Percentiles rank a stretch among this genome's conserved stretches.
Evolutionary conservation across 2,329 filamentous ascomycete genomes (phyloP).

Genomic region (Curvularia verruculosa): DNA sequence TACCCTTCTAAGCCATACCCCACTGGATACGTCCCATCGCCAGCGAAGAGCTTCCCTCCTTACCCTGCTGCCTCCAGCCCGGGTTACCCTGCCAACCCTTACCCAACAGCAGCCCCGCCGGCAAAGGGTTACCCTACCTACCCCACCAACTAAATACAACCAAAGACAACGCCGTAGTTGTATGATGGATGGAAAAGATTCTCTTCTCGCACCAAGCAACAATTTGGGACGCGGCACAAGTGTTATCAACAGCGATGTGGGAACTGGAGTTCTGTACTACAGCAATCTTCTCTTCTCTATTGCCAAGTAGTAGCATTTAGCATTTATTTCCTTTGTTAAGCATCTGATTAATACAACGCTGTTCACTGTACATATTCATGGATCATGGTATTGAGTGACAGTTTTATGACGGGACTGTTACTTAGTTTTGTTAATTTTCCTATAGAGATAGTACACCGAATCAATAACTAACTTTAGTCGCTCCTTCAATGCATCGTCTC

Average conservation of each 20-base stretch:
- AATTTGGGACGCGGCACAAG: conserved; percentile 13
- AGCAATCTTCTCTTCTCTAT: conserved; percentile 23
- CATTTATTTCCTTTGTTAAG: background rate
- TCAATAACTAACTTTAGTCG: conserved; percentile 13
- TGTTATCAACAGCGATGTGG: conserved; percentile 11
- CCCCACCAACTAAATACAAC: conserved; percentile 13
- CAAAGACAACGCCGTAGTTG: conserved; percentile 11
- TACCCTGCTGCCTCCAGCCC: background rate
- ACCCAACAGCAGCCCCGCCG: background rate
- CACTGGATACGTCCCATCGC: background rate
- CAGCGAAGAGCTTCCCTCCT: background rate
- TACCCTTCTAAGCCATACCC: background rate
- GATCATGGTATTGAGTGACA: conserved; percentile 12
- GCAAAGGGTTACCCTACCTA: background rate
- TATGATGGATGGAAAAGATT: conserved; percentile 2
- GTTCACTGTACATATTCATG: conserved; percentile 21
- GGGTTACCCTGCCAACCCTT: background rate
- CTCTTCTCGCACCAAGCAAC: conserved; percentile 10
- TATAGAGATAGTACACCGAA: conserved; percentile 3
- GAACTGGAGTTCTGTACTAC: conserved; percentile 6
- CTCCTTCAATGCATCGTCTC: conserved; percentile 9
- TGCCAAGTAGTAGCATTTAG: conserved; percentile 34
- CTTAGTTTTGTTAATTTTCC: background rate
- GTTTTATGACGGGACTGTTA: background rate
- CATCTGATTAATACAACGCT: conserved; percentile 8